Evolutionary conservation across 2,329 filamentous ascomycete species (phyloP).

Genomic region (Alternaria panax): DNA sequence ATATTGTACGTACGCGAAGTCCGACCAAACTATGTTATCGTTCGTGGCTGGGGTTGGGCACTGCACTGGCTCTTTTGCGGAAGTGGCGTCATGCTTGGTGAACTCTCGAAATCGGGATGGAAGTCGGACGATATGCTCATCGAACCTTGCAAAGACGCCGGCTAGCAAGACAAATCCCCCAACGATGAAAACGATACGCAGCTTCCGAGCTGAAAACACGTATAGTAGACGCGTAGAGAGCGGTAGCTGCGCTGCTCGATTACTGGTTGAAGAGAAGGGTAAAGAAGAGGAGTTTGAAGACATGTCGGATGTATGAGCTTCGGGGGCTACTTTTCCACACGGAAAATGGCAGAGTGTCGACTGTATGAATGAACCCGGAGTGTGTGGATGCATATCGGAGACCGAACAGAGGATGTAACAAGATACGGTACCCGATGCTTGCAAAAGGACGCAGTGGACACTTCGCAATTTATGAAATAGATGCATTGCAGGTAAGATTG

Average conservation of each 20-base stretch:
- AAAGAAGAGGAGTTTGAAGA: no score
- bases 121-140: background rate
- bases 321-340: no score
- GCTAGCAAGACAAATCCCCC: background rate
- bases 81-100: background rate
- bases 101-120: background rate
- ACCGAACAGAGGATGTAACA: no score
- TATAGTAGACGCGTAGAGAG: background rate
- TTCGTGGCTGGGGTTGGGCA: background rate
- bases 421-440: no score
- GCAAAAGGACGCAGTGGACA: no score
- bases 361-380: background rate
- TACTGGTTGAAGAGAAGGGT: no score
- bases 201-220: background rate
- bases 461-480: no score
- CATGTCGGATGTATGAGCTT: background rate
- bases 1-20: conserved; percentile 20
- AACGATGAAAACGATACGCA: background rate
- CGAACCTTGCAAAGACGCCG: background rate
- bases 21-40: background rate
- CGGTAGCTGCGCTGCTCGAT: no score
- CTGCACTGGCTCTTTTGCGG: background rate
- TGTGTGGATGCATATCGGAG: background rate
- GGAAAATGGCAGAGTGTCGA: no score
- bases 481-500: no score